These are phyloP conservation scores for Lagenaria siceraria DNA, from an alignment of 306 rosid species.

Conservation along the genomic window DNA sequence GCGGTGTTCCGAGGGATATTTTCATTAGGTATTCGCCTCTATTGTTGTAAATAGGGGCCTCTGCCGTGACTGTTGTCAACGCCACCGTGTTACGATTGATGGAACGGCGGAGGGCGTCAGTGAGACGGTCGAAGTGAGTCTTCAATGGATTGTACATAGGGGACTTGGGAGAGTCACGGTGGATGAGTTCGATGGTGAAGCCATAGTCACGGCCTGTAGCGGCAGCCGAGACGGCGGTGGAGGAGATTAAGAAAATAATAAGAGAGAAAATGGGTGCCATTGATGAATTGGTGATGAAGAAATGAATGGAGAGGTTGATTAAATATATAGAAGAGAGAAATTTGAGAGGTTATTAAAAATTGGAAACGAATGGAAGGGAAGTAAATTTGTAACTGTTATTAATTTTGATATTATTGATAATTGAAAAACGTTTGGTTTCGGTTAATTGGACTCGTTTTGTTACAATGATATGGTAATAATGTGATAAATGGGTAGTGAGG, in stretches of 20 bases:
- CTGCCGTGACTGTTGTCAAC: not conserved
- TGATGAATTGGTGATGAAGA: not conserved
- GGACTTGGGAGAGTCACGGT: constrained; percentile 38
- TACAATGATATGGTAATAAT: not conserved
- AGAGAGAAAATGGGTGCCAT: not conserved
- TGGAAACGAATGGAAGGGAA: not conserved
- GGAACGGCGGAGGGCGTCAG: constrained; percentile 27
- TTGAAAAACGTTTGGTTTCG: not conserved
- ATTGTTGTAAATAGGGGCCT: not conserved
- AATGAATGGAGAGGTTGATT: not conserved
- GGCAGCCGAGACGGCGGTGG: not conserved
- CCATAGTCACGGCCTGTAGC: not conserved
- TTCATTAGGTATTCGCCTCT: constrained; percentile 30
- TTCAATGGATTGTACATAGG: constrained; percentile 23
- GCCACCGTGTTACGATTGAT: not conserved
- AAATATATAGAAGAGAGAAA: not conserved
- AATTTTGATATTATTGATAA: not conserved
- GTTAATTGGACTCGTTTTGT: not conserved
- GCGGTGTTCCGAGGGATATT: constrained; percentile 40
- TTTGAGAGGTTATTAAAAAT: not conserved
- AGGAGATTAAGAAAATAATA: not conserved
- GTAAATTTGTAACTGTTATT: not conserved
- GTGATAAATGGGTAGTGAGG: no score
- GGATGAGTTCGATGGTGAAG: constrained; percentile 34
- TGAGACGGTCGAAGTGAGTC: constrained; percentile 13